A percentile compares a stretch with the other conserved stretches of the same genome.
These are phyloP conservation scores for Camellia lanceoleosa DNA, from an alignment of 148 eudicot species.

Conservation along the genomic window DNA sequence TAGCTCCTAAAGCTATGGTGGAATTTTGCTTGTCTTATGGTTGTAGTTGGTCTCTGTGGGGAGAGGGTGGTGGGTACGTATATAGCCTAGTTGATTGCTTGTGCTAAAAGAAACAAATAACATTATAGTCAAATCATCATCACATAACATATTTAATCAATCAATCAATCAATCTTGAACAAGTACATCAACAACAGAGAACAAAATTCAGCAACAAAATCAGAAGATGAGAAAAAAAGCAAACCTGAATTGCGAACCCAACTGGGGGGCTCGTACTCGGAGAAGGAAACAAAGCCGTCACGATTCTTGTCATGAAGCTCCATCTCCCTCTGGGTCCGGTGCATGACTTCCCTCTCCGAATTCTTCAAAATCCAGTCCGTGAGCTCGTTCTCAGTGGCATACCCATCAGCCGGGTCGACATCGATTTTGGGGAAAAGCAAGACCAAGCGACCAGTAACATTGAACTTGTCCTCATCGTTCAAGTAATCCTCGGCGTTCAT, in stretches of 20 bases:
- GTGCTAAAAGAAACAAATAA: too few species aligned
- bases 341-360: slow-evolving; percentile 58
- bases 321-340: slow-evolving; percentile 74
- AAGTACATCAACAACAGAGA: not conserved
- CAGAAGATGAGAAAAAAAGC: not conserved
- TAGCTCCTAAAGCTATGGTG: too few species aligned
- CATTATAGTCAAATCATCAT: not conserved
- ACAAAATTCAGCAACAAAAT: not conserved
- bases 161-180: too few species aligned
- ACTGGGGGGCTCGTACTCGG: slow-evolving; percentile 79
- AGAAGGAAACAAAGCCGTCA: slow-evolving; percentile 72
- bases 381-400: slow-evolving; percentile 53
- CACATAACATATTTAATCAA: not conserved
- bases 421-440: slow-evolving; percentile 82
- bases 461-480: slow-evolving; percentile 87
- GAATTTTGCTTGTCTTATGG: too few species aligned
- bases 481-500: slow-evolving; percentile 80
- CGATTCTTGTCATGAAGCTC: slow-evolving; percentile 84
- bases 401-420: slow-evolving; percentile 63
- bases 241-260: slow-evolving; percentile 70
- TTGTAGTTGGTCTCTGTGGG: too few species aligned
- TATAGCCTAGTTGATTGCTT: too few species aligned
- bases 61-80: too few species aligned
- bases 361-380: slow-evolving; percentile 65
- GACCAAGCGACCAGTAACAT: slow-evolving; percentile 60